Percentiles rank a stretch among this genome's conserved stretches.
Conservation (phyloP, 768 basidiomycete genomes). For the Lactarius quietus region DNA sequence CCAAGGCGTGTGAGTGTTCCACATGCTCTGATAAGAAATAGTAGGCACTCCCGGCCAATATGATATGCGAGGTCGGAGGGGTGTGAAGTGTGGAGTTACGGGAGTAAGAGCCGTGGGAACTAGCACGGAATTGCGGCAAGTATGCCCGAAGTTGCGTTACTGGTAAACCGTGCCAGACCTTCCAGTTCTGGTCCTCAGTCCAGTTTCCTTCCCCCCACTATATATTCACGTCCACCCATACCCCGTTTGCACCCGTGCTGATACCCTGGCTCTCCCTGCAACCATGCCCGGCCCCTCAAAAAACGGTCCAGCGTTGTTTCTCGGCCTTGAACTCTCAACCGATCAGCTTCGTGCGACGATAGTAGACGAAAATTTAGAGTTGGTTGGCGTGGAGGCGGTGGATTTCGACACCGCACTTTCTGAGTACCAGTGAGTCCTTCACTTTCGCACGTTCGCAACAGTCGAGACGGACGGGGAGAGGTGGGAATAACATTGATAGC, state of each 20-base stretch:
- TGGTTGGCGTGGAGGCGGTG: conserved; percentile 77
- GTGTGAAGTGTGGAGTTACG: not conserved
- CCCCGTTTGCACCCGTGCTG: not conserved
- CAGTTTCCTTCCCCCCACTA: not conserved
- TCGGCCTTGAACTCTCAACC: conserved; percentile 81
- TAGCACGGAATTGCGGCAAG: not conserved
- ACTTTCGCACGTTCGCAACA: not conserved
- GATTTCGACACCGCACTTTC: conserved; percentile 79
- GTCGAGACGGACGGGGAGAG: not conserved
- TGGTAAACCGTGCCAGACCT: not conserved
- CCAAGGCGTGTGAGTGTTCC: not conserved
- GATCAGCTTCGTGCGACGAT: conserved; percentile 82
- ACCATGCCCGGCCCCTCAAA: not conserved
- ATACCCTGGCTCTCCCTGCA: not conserved
- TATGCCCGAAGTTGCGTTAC: not conserved
- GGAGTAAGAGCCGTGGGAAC: not conserved
- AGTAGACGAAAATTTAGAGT: conserved; percentile 77
- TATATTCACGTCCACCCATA: conserved; percentile 10
- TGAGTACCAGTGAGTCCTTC: conserved; percentile 70
- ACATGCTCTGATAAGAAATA: not conserved
- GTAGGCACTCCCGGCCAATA: not conserved
- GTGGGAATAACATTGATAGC: not conserved
- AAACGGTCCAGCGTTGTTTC: conserved; percentile 40
- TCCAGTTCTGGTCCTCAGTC: not conserved
- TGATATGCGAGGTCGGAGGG: not conserved